Percentiles rank a stretch among this genome's conserved stretches.
Conservation (phyloP, 345 rosid species). For the Sisymbrium altissimum region DNA sequence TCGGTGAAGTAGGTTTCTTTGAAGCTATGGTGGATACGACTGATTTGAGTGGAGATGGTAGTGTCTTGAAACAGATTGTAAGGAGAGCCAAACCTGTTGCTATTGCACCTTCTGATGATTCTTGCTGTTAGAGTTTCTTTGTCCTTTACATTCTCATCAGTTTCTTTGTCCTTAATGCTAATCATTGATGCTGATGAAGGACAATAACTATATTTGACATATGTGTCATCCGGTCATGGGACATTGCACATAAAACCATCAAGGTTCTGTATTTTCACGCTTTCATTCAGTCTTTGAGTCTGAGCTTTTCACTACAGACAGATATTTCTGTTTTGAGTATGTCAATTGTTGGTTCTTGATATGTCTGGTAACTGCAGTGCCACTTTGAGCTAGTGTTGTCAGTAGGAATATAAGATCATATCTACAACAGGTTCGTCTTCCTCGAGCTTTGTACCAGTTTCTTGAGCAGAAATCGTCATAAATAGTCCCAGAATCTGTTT, state of each 20-base stretch:
- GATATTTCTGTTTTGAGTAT: not conserved
- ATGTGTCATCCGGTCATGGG: too few relatives aligned
- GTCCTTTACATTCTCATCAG: not conserved
- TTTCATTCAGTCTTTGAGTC: too few relatives aligned
- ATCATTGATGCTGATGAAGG: too few relatives aligned
- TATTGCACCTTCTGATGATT: slow-evolving; percentile 60
- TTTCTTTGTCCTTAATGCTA: too few relatives aligned
- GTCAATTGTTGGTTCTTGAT: not conserved
- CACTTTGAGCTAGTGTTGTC: too few relatives aligned
- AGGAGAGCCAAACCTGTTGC: slow-evolving; percentile 67
- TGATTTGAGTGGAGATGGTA: slow-evolving; percentile 79
- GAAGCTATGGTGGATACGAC: slow-evolving; percentile 54
- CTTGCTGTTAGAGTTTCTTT: slow-evolving; percentile 39
- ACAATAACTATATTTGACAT: not conserved
- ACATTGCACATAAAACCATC: too few relatives aligned
- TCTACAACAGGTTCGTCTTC: too few relatives aligned
- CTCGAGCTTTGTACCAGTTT: too few relatives aligned
- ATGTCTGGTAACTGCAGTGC: slow-evolving; percentile 50
- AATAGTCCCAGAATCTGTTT: too few relatives aligned
- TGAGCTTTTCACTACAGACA: not conserved
- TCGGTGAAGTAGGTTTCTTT: slow-evolving; percentile 19
- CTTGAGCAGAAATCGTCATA: too few relatives aligned
- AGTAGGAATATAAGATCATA: too few relatives aligned
- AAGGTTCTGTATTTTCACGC: too few relatives aligned
- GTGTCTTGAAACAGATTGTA: slow-evolving; percentile 62